Evolutionary conservation across 2,329 filamentous ascomycete species (phyloP).

Genomic region (Alternaria ventricosa): DNA sequence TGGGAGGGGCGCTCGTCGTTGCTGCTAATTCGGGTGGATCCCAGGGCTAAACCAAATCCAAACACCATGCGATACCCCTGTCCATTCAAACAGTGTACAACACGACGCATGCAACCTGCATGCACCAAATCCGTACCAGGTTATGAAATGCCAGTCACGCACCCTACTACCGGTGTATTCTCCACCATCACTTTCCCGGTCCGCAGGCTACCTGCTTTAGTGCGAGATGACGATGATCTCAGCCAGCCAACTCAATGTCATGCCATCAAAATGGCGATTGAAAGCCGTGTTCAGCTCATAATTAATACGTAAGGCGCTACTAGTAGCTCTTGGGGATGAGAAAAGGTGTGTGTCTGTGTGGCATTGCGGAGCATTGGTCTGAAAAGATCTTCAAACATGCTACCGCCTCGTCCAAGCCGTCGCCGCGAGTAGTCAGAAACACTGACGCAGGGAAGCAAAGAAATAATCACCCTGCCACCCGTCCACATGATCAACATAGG

Average conservation of each 20-base stretch:
- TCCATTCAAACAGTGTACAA: constrained; percentile 11
- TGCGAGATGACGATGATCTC: constrained; percentile 16
- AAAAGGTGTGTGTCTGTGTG: constrained; percentile 1
- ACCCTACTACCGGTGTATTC: constrained; percentile 12
- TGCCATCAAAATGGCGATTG: constrained; percentile 17
- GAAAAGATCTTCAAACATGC: constrained; percentile 9
- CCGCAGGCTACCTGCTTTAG: constrained; percentile 12
- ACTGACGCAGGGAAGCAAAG: constrained; percentile 22
- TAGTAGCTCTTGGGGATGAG: constrained; percentile 1
- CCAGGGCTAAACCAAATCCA: constrained; percentile 33
- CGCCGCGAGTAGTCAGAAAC: constrained; percentile 13
- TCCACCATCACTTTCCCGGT: constrained; percentile 12
- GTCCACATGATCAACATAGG: constrained; percentile 25
- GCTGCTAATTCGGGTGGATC: constrained; percentile 15
- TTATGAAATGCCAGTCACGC: constrained; percentile 15
- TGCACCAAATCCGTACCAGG: constrained; percentile 14
- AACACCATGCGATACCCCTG: constrained; percentile 25
- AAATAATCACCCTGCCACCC: constrained; percentile 24
- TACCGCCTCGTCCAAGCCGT: constrained; percentile 18
- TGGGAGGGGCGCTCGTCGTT: constrained; percentile 34
- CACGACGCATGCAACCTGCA: constrained; percentile 8
- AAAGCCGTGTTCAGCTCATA: constrained; percentile 5
- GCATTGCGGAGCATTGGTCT: constrained; percentile 15
- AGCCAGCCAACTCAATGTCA: constrained; percentile 3
- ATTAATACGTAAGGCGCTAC: constrained; percentile 14